phyloP scores from a whole-genome alignment of 805 yeast genomes.

The Sugiyamaella marilandica region DNA sequence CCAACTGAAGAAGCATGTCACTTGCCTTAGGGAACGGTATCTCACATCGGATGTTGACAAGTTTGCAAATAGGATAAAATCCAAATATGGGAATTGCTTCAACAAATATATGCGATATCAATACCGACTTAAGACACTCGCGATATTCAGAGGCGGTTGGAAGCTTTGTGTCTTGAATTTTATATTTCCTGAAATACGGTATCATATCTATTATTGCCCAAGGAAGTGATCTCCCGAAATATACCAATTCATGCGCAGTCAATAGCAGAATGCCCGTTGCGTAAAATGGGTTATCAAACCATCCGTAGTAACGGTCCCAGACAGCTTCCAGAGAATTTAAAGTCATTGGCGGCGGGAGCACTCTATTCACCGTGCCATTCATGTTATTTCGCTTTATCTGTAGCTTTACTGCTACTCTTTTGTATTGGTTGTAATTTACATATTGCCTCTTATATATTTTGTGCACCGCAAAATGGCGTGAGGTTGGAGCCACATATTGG shows the following conservation, averaged over 20 bases:
- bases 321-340: conserved; percentile 44
- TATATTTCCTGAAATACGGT: conserved; percentile 79
- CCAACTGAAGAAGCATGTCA: conserved; percentile 60
- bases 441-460: no score
- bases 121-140: conserved; percentile 83
- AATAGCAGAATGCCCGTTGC: conserved; percentile 90
- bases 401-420: no score
- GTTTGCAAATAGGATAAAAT: conserved; percentile 86
- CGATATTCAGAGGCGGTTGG: conserved; percentile 82
- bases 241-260: conserved; percentile 76
- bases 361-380: no score
- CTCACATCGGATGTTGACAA: conserved; percentile 65
- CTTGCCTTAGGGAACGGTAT: conserved; percentile 78
- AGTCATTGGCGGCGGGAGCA: no score
- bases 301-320: conserved; percentile 91
- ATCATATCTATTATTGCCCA: conserved; percentile 84
- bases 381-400: no score
- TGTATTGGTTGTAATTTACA: no score
- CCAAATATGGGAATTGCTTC: conserved; percentile 97
- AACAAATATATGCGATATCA: conserved; percentile 81
- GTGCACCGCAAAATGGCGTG: background rate
- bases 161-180: conserved; percentile 81
- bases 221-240: conserved; percentile 88
- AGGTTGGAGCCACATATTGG: background rate
- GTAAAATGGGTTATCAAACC: conserved; percentile 76